Evolutionary conservation across 179 eudicot genomes (phyloP).

Genomic region (Silene noctiflora): DNA sequence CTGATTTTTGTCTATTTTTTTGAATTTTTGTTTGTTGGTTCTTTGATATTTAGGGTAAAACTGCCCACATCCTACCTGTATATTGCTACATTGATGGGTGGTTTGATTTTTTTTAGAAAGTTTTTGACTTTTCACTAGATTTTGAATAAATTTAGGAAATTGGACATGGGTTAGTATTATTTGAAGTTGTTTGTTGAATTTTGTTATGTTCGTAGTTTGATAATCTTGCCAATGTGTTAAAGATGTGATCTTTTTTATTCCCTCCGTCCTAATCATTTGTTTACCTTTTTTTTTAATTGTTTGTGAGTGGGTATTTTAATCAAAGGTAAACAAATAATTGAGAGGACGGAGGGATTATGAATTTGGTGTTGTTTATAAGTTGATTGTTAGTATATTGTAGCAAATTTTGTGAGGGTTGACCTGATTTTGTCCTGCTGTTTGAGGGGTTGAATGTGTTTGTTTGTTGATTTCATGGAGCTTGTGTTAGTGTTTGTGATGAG

Average conservation of each 20-base stretch:
- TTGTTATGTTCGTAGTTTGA: background rate
- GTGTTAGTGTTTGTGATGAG: background rate
- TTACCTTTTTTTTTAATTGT: too few relatives aligned
- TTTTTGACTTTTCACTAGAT: background rate
- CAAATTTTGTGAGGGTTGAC: background rate
- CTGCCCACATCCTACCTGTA: too few relatives aligned
- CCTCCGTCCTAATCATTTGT: too few relatives aligned
- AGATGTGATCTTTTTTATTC: background rate
- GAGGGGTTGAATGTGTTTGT: background rate
- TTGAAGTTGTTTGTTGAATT: background rate
- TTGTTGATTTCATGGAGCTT: background rate
- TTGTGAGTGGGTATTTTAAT: too few relatives aligned
- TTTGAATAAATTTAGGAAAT: background rate
- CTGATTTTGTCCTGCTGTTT: background rate
- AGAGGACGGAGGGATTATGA: too few relatives aligned
- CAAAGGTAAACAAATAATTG: too few relatives aligned
- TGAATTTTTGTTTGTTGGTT: background rate
- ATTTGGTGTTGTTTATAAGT: background rate
- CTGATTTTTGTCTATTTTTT: background rate
- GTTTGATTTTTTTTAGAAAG: background rate
- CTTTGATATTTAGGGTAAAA: background rate
- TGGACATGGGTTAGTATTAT: background rate
- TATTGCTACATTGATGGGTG: slow-evolving; percentile 1
- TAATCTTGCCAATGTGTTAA: background rate
- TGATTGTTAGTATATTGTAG: background rate